Percentiles rank a stretch among this genome's conserved stretches.
phyloP scores from a whole-genome alignment of 2,329 filamentous ascomycete genomes.

The Elsinoe perseae region DNA sequence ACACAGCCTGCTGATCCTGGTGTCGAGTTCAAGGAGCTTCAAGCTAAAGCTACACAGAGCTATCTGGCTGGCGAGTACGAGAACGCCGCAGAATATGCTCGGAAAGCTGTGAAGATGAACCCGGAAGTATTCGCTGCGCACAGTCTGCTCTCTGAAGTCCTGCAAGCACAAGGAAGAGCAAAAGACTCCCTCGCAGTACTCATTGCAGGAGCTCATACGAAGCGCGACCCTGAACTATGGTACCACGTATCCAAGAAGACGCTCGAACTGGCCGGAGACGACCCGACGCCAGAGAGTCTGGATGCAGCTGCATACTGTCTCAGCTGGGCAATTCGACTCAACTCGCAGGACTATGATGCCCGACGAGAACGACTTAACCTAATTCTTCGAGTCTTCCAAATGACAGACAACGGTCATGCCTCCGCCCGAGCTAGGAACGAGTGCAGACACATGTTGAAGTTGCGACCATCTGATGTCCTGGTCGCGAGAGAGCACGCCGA shows the following conservation, averaged over 20 bases:
- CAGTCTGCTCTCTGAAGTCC: slow-evolving; percentile 53
- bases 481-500: slow-evolving; percentile 51
- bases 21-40: slow-evolving; percentile 60
- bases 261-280: slow-evolving; percentile 40
- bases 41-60: slow-evolving; percentile 59
- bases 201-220: slow-evolving; percentile 51
- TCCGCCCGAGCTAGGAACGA: slow-evolving; percentile 40
- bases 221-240: slow-evolving; percentile 51
- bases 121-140: slow-evolving; percentile 57
- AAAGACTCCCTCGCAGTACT: slow-evolving; percentile 50
- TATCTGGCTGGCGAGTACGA: slow-evolving; percentile 57
- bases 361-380: slow-evolving; percentile 50
- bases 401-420: slow-evolving; percentile 33
- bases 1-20: slow-evolving; percentile 52
- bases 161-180: slow-evolving; percentile 48
- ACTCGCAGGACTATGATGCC: slow-evolving; percentile 45
- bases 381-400: slow-evolving; percentile 36
- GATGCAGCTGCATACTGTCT: slow-evolving; percentile 48
- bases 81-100: slow-evolving; percentile 47
- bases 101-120: slow-evolving; percentile 48
- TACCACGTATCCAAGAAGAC: slow-evolving; percentile 50
- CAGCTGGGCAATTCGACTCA: slow-evolving; percentile 46
- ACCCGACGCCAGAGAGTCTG: slow-evolving; percentile 34
- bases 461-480: slow-evolving; percentile 46
- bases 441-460: slow-evolving; percentile 48